A percentile compares a stretch with the other conserved stretches of the same genome.
These are phyloP conservation scores for Aspergillus diversus DNA, from an alignment of 495 filamentous ascomycete species.

Conservation along the genomic window DNA sequence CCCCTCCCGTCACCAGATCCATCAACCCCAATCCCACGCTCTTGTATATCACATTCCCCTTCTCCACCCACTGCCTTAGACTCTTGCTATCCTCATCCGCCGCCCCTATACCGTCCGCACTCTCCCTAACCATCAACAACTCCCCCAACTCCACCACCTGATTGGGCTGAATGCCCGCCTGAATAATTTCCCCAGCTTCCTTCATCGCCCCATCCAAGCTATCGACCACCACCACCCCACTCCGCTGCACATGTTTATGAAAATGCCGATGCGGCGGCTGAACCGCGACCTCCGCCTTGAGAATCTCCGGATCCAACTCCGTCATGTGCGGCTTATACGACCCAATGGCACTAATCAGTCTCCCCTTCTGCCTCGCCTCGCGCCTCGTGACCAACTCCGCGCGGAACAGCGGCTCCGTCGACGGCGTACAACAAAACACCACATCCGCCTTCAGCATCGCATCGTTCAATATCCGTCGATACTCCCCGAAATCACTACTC, in stretches of 20 bases:
- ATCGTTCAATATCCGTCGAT: constrained; percentile 63
- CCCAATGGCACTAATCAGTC: constrained; percentile 81
- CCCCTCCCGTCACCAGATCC: constrained; percentile 67
- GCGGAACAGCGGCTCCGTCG: constrained; percentile 63
- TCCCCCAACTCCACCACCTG: constrained; percentile 89
- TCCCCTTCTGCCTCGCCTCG: constrained; percentile 72
- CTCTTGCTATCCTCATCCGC: constrained; percentile 49
- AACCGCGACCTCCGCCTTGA: constrained; percentile 67
- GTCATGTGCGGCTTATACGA: constrained; percentile 84
- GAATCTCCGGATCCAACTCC: constrained; percentile 77
- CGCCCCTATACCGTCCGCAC: constrained; percentile 36
- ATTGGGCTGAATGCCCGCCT: constrained; percentile 68
- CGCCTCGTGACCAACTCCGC: constrained; percentile 63
- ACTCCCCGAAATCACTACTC: constrained; percentile 73
- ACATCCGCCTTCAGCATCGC: constrained; percentile 71
- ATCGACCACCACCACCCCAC: constrained; percentile 83
- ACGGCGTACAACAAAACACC: constrained; percentile 82
- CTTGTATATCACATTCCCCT: constrained; percentile 72
- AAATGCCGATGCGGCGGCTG: constrained; percentile 57
- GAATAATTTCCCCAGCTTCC: constrained; percentile 88
- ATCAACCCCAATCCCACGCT: constrained; percentile 52
- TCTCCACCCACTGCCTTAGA: constrained; percentile 70
- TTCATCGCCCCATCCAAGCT: constrained; percentile 75
- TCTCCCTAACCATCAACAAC: constrained; percentile 71
- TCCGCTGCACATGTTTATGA: constrained; percentile 71